Base-by-base conservation (phyloP, 331 rosid species). In the Quercus phellos region DNA sequence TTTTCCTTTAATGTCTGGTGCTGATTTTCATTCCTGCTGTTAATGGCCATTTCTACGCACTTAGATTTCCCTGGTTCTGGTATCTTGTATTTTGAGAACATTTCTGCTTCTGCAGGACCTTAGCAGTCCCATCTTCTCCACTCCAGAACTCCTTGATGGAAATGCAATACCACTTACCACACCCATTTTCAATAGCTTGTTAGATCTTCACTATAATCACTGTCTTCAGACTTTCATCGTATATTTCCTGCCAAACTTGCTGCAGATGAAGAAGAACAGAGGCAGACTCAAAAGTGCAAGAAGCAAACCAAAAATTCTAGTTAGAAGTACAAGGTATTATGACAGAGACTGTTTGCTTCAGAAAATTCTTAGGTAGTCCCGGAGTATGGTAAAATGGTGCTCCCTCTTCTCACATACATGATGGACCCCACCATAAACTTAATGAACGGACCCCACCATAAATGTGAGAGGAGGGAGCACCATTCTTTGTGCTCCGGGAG, bases 261-360 rank as follows among this genome's bases (percentile, higher is more conserved):
- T 78, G 77, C 61, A 89, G 97, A 92, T 94, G 82, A 87, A 85
- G 82, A 94, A 94, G 89, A 92, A 94, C 70, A 84, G 91, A 83
- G 98, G 16, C 84, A 92, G 51, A 94, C 98, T 69, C 84, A 92
- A 6, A 54, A 30, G 18, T 89, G 92, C 35, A 92, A 89, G 81
- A 92, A 92, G 92, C 73, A 26, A 4, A 84, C 56, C 9, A 94
- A 94, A 93, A 94, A 90, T 87, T 93, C 0, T 9, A 43, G 14
- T 0, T 35, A 35, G 4, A 10, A 43, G 51, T 43, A 35, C 90
- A 94, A 77, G 98, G 98, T 94, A 88, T n/a, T 76, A 53, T 21
- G 30, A 30, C 42, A 46, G 7, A 38, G 46, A 67, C 54, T 12
- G 43, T 17, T 24, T 74, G 59, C 60, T 21, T 1, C 46, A 22